A percentile compares a stretch with the other conserved stretches of the same genome.
Evolutionary conservation across 2,329 filamentous ascomycete genomes (phyloP).

Genomic region (Pestalotiopsis sp.): DNA sequence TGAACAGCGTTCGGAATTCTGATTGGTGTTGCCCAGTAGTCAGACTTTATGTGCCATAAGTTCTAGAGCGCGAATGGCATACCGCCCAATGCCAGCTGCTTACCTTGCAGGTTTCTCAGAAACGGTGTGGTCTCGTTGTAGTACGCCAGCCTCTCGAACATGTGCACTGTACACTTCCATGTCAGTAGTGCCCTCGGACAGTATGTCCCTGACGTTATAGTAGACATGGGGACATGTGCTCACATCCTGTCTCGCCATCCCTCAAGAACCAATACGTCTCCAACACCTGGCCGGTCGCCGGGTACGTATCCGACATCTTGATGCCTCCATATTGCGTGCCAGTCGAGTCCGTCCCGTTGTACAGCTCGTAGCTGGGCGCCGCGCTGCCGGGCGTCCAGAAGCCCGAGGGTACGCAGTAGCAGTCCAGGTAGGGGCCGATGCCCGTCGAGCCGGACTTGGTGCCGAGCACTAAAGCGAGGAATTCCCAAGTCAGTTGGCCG

Average conservation of each 20-base stretch:
- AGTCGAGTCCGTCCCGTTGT: constrained; percentile 51
- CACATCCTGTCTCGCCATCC: constrained; percentile 60
- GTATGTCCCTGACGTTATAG: neutral
- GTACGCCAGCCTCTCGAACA: constrained; percentile 63
- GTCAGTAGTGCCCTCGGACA: neutral
- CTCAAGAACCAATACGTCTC: constrained; percentile 69
- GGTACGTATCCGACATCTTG: constrained; percentile 61
- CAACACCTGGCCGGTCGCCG: constrained; percentile 58
- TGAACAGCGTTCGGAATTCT: constrained; percentile 64
- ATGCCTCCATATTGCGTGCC: constrained; percentile 60
- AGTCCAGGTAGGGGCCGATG: constrained; percentile 61
- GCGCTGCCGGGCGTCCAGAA: constrained; percentile 61
- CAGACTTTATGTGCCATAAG: neutral
- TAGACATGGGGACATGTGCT: constrained; percentile 27
- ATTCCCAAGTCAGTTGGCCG: too few relatives aligned
- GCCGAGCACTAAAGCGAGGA: constrained; percentile 45
- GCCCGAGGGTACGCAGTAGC: constrained; percentile 62
- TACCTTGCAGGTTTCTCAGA: constrained; percentile 54
- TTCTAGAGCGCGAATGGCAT: neutral
- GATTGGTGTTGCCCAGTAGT: neutral
- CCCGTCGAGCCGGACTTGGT: constrained; percentile 46
- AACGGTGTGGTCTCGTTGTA: constrained; percentile 59
- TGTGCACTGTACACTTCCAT: constrained; percentile 41
- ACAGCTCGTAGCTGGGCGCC: constrained; percentile 50
- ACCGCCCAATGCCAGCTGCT: constrained; percentile 4